A percentile compares a stretch with the other conserved stretches of the same genome.
phyloP scores from a whole-genome alignment of 495 filamentous ascomycete genomes.

The Neurospora sp. region DNA sequence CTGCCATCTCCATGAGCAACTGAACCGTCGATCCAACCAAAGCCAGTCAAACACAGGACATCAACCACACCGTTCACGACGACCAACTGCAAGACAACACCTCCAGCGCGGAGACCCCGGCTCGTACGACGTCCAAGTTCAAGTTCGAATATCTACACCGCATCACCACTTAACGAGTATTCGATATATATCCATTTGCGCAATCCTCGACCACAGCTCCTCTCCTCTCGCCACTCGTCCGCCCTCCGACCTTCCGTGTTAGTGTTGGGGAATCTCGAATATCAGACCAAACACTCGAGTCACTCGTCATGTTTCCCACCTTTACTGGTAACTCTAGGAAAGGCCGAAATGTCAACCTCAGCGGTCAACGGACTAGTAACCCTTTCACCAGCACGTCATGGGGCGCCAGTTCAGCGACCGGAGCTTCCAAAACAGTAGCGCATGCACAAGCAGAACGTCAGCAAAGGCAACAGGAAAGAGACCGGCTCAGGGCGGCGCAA shows the following conservation, averaged over 20 bases:
- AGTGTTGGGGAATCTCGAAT: not conserved
- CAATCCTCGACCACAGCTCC: not conserved
- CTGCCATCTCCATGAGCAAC: not conserved
- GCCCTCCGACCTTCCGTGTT: not conserved
- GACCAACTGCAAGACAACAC: not conserved
- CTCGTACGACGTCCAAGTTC: not conserved
- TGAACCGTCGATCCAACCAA: not conserved
- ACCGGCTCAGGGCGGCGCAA: conserved; percentile 62
- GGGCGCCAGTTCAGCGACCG: conserved; percentile 34
- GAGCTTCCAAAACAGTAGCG: conserved; percentile 66
- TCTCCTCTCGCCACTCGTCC: not conserved
- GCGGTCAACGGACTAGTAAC: conserved; percentile 63
- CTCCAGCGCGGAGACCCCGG: not conserved
- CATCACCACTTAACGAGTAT: not conserved
- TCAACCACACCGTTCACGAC: not conserved
- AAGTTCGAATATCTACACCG: not conserved
- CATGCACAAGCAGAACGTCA: conserved; percentile 77
- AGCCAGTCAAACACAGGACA: not conserved
- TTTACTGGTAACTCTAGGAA: conserved; percentile 84
- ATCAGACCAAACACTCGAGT: not conserved
- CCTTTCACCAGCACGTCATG: conserved; percentile 54
- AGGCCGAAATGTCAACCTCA: conserved; percentile 86
- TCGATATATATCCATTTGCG: not conserved
- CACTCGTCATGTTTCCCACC: conserved; percentile 63
- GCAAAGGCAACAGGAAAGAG: conserved; percentile 71